Percentiles rank a stretch among this genome's conserved stretches.
These are phyloP conservation scores for Hordeum pubiflorum DNA, from an alignment of 202 grass and related monocot genomes.

Conservation along the genomic window DNA sequence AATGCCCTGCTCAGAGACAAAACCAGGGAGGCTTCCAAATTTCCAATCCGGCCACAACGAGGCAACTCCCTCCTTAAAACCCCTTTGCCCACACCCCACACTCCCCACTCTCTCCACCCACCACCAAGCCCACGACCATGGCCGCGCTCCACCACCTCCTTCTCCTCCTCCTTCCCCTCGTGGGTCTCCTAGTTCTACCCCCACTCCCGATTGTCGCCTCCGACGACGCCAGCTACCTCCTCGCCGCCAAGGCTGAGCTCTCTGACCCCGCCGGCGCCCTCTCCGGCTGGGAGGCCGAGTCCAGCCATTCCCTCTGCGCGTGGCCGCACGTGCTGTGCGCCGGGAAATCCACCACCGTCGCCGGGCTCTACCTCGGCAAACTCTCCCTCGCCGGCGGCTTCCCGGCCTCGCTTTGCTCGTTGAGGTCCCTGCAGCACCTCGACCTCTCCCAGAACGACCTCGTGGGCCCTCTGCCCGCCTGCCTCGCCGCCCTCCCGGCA, in stretches of 20 bases:
- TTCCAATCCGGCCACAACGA: slow-evolving; percentile 28
- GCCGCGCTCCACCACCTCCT: neutral
- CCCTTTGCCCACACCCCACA: neutral
- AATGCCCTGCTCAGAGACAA: slow-evolving; percentile 10
- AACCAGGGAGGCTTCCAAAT: neutral
- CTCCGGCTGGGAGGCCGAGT: slow-evolving; percentile 25
- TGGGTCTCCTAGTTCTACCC: slow-evolving; percentile 12
- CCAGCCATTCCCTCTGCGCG: slow-evolving; percentile 32
- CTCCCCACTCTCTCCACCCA: slow-evolving; percentile 10
- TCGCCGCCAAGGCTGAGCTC: slow-evolving; percentile 32
- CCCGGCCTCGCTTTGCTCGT: slow-evolving; percentile 38
- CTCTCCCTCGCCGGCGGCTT: slow-evolving; percentile 40
- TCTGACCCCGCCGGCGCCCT: slow-evolving; percentile 36
- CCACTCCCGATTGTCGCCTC: neutral
- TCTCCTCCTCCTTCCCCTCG: neutral
- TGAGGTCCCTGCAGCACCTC: slow-evolving; percentile 44
- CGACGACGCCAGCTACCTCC: slow-evolving; percentile 32
- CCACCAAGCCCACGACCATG: slow-evolving; percentile 18
- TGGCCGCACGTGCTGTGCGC: slow-evolving; percentile 58
- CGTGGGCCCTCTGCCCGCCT: slow-evolving; percentile 35
- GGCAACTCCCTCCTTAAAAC: slow-evolving; percentile 28
- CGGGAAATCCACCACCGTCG: neutral
- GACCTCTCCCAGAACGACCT: slow-evolving; percentile 53
- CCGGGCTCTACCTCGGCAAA: slow-evolving; percentile 22
- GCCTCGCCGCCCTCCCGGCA: slow-evolving; percentile 22